Evolutionary conservation across 257 asterid species (phyloP).

Genomic region (Coffea eugenioides): DNA sequence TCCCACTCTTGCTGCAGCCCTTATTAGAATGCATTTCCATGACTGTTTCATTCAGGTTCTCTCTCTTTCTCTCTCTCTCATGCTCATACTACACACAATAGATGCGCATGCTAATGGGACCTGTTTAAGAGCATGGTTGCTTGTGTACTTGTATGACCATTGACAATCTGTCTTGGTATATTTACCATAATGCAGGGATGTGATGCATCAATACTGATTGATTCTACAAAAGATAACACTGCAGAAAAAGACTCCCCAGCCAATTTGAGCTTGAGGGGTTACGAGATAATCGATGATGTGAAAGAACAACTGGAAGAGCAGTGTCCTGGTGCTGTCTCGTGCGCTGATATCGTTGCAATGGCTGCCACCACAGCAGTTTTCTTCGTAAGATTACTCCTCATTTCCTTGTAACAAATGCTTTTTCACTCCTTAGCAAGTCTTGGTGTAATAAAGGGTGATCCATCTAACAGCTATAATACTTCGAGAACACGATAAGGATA

Average conservation of each 20-base stretch:
- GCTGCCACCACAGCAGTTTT: conserved; percentile 92
- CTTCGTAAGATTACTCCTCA: conserved; percentile 51
- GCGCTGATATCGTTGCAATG: conserved; percentile 92
- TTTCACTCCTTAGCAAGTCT: no score
- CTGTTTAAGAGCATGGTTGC: no score
- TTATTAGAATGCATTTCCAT: conserved; percentile 90
- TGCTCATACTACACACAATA: background rate
- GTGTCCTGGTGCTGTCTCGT: conserved; percentile 93
- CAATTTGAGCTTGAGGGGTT: conserved; percentile 78
- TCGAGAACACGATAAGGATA: no score
- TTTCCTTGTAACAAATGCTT: background rate
- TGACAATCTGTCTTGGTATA: background rate
- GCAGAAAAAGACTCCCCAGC: conserved; percentile 99
- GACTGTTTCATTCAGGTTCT: conserved; percentile 88
- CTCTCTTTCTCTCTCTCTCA: background rate
- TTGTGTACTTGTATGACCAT: background rate
- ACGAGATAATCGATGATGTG: conserved; percentile 70
- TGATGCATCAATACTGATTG: conserved; percentile 75
- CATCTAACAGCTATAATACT: no score
- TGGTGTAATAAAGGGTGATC: no score
- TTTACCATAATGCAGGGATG: conserved; percentile 54
- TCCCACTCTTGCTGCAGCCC: conserved; percentile 83
- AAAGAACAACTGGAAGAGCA: conserved; percentile 57
- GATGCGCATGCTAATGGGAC: no score
- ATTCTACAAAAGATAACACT: conserved; percentile 71